Percentiles rank a stretch among this genome's conserved stretches.
phyloP scores from a whole-genome alignment of 1,284 basidiomycete genomes.

The Heterobasidion parviporum region DNA sequence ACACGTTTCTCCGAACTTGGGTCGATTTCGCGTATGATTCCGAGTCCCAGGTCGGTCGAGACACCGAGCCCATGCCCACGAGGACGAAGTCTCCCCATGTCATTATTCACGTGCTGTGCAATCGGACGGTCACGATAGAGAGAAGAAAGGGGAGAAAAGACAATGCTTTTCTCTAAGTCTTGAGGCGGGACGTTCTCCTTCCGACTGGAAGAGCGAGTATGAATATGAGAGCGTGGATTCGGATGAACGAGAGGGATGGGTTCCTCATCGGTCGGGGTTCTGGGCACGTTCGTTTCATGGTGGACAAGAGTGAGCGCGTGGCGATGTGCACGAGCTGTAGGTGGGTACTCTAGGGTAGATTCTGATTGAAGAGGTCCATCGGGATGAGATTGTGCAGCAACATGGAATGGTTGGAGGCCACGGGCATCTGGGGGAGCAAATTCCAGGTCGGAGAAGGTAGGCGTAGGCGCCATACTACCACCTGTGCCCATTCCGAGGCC shows the following conservation, averaged over 20 bases:
- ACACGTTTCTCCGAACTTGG: conserved; percentile 10
- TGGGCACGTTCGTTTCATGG: not conserved
- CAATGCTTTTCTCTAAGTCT: not conserved
- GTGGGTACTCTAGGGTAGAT: not conserved
- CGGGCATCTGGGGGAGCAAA: not conserved
- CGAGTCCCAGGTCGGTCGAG: not conserved
- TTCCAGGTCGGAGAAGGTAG: not conserved
- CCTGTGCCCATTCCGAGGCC: not conserved
- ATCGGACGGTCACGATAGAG: not conserved
- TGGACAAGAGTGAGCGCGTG: not conserved
- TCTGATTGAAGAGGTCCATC: not conserved
- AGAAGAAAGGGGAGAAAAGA: not conserved
- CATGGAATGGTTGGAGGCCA: not conserved
- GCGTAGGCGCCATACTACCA: not conserved
- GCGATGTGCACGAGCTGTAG: not conserved
- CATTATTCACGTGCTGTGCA: not conserved
- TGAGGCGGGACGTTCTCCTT: not conserved
- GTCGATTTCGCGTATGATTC: not conserved
- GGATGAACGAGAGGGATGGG: not conserved
- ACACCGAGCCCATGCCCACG: not conserved
- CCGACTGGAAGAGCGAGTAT: not conserved
- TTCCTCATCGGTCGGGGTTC: not conserved
- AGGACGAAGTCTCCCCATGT: not conserved
- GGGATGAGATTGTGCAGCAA: not conserved
- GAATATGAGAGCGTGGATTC: not conserved